Evolutionary conservation across 169 alveolate genomes (phyloP).

Genomic region (Cryptosporidium viatorum): DNA sequence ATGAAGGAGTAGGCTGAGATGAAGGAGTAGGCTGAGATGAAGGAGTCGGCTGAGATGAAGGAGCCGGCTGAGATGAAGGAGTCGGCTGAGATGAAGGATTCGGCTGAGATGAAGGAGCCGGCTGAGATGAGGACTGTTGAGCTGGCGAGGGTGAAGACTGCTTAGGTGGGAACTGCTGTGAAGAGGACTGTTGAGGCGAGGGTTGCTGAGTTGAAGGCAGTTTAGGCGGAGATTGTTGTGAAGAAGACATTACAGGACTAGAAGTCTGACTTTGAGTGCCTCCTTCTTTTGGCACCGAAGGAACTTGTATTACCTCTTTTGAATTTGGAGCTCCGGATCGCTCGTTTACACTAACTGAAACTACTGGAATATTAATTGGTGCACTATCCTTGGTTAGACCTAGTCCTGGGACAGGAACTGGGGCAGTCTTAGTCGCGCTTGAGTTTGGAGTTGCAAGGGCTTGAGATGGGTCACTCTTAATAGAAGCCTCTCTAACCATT

Average conservation of each 20-base stretch:
- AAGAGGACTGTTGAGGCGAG: not conserved
- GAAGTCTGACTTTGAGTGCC: not conserved
- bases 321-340: conserved; percentile 19
- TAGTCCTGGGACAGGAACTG: not conserved
- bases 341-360: conserved; percentile 7
- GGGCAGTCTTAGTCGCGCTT: not conserved
- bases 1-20: not conserved
- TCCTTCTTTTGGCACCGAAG: conserved; percentile 15
- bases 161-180: not conserved
- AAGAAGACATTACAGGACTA: not conserved
- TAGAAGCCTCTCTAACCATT: not conserved
- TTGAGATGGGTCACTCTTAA: not conserved
- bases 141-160: not conserved
- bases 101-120: no score
- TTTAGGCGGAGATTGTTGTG: not conserved
- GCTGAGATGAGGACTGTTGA: not conserved
- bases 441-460: conserved; percentile 1
- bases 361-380: conserved; percentile 37
- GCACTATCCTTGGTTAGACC: not conserved
- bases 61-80: not conserved
- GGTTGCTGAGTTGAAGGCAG: not conserved
- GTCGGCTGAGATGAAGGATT: not conserved
- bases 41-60: no score
- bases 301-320: conserved; percentile 18
- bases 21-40: no score